Evolutionary conservation across 1,284 basidiomycete genomes (phyloP), one percentile per base, ranked within the genome.

Genomic region (Erythrobasidium hasegawianum): DNA sequence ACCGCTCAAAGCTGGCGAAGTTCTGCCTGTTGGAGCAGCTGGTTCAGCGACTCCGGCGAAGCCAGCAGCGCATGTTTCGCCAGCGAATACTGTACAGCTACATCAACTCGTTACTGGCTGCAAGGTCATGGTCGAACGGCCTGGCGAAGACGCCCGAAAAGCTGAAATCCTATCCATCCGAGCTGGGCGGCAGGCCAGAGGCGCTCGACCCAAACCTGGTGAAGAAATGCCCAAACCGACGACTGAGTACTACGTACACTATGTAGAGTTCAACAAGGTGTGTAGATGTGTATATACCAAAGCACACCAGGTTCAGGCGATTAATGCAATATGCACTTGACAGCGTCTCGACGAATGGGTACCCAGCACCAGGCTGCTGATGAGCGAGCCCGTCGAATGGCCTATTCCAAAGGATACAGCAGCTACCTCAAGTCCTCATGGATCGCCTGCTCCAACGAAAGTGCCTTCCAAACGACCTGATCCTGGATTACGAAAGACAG

Each of bases 261-360:
- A 94, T 86, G 90, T 95, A 75, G 86, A 90, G 73, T 97, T 96
- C 83, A 97, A 97, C 82, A 96, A 97, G 73, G 73, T 73, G 45
- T 41, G 64, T 47, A 10, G 7, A n/a, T 0, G 24, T 26, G 8
- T n/a, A 8, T 29, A 7, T 49, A 40, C 29, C 26, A 26, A 18
- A 20, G 5, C 16, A 26, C 38, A 33, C 33, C 33, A 33, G 33
- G 33, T 33, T 33, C 33, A 11, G 33, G 33, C 33, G 33, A 33
- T 11, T 33, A 5, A 33, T 33, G 33, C 33, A 33, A 11, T 5
- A 33, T 33, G 16, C 7, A 5, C 14, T 16, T 47, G 43, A 29
- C 64, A 74, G 79, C 92, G 96, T 74, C 83, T 98, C 57, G 96
- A 99, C 78, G 96, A 97, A 71, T 99, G 96, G 96, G 88, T 99